Base-by-base conservation (phyloP, 768 basidiomycete genomes). In the Tricholoma matsutake region DNA sequence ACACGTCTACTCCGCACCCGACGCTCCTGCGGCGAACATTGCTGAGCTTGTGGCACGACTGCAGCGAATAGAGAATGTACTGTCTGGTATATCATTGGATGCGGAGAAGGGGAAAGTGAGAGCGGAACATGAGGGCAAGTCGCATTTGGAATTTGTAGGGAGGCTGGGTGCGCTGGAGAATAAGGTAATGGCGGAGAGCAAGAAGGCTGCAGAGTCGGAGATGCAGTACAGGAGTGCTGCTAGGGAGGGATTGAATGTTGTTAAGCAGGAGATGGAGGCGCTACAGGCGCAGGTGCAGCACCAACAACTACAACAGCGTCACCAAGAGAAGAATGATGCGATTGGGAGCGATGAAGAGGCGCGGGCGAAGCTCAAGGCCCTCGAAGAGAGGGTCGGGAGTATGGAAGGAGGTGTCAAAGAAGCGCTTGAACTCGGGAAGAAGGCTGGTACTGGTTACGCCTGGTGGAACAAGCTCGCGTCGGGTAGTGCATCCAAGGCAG, bases 391-490 rank as follows among this genome's bases (percentile, higher is more conserved):
- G 6, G 62, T 93, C 14, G 84, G 79, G 0, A 71, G 69, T 32
- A 77, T 89, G 18, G 89, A 91, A 70, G 82, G 84, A 31, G 82
- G 80, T 2, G 80, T 90, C 54, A 84, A 85, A 71, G 89, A 92
- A 58, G 88, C 88, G 0, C 66, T 92, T n/a, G 91, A 92, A 55
- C 65, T 84, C 3, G 81, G 85, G 10, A 88, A 83, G 75, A 78
- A 72, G 51, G 71, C 74, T 22, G 61, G 54, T n/a, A 68, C 75
- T 34, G 79, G 74, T 11, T 71, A 79, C n/a, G 81, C 83, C 4
- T 91, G 90, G 90, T 89, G 88, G 88, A 82, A 79, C 72, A 91
- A 88, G 68, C 71, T 86, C 11, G 79, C 80, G 13, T 77, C 84
- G 0, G 79, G 77, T 29, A 74, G 76, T 25, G 65, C 63, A 7